Base-by-base conservation (phyloP, 805 yeast genomes). In the Schwanniomyces occidentalis region DNA sequence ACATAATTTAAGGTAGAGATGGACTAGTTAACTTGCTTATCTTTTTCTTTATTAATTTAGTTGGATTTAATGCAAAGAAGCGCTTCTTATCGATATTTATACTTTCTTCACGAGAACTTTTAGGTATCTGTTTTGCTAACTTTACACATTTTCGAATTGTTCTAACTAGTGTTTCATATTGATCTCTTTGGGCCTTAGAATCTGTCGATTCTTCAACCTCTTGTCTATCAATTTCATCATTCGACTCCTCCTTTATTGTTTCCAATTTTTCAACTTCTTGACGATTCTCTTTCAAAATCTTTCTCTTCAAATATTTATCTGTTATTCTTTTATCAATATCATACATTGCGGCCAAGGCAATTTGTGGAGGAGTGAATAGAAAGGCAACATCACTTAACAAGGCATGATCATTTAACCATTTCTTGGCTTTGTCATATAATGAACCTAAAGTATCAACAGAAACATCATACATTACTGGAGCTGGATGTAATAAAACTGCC, bases 341-440 rank as follows among this genome's bases (percentile, higher is more conserved):
- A 62, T 83, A 77, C 52, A 90, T 69, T 10, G 93, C 87, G 0
- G 96, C 93, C 34, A 93, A 65, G 1, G 98, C 96, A 19, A 93
- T 86, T 52, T 93, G 99, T 1, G 98, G 96, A 1, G 99, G 99
- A 0, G 98, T 82, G 61, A 65, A 91, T 22, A 79, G 65, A 48
- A 87, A 91, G 6, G 74, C 66, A 3, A 77, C 90, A 54, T 93
- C 96, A 13, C 91, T 79, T 22, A 82, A 64, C 25, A 68, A 45
- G 2, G 87, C 65, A n/a, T 86, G 74, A 16, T 80, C 85, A 28
- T 79, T 76, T 4, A 86, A 70, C 57, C 80, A 61, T 18, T 66
- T 71, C 47, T 83, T 77, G 8, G 95, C 87, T 27, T 65, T 63
- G 51, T 86, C 95, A 58, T 86, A 85, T 27, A 79, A 70, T 29